These are phyloP conservation scores for Yueomyces sinensis DNA, from an alignment of 805 yeast species.

Conservation along the genomic window DNA sequence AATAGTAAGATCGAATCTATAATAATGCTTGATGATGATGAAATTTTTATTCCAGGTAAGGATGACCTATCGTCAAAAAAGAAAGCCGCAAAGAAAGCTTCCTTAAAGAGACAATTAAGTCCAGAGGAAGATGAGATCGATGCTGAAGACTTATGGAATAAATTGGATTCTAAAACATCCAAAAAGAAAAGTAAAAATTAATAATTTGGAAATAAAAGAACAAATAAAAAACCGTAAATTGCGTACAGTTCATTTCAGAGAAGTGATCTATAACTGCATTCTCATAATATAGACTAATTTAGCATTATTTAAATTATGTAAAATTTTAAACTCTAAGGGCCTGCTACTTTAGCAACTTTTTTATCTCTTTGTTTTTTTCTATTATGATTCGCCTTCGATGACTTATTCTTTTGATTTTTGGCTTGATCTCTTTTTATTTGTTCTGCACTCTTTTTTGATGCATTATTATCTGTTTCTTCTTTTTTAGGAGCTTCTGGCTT, in stretches of 20 bases:
- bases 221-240: too few species aligned
- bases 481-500: neutral
- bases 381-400: slow-evolving; percentile 48
- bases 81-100: slow-evolving; percentile 23
- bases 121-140: slow-evolving; percentile 22
- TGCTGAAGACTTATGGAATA: slow-evolving; percentile 24
- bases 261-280: too few species aligned
- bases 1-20: slow-evolving; percentile 48
- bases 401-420: slow-evolving; percentile 42
- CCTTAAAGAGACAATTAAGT: slow-evolving; percentile 27
- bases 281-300: too few species aligned
- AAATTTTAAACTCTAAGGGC: neutral
- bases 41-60: slow-evolving; percentile 23
- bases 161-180: slow-evolving; percentile 8
- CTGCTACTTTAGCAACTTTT: slow-evolving; percentile 27
- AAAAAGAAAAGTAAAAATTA: slow-evolving; percentile 7
- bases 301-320: too few species aligned
- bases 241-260: too few species aligned
- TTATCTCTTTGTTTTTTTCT: slow-evolving; percentile 49
- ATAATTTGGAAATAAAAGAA: too few species aligned
- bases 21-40: slow-evolving; percentile 22
- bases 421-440: slow-evolving; percentile 26
- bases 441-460: neutral
- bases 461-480: neutral
- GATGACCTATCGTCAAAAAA: slow-evolving; percentile 6